Evolutionary conservation across 1,139 yeast genomes (phyloP).

Genomic region (Schwanniomyces etchellsii): DNA sequence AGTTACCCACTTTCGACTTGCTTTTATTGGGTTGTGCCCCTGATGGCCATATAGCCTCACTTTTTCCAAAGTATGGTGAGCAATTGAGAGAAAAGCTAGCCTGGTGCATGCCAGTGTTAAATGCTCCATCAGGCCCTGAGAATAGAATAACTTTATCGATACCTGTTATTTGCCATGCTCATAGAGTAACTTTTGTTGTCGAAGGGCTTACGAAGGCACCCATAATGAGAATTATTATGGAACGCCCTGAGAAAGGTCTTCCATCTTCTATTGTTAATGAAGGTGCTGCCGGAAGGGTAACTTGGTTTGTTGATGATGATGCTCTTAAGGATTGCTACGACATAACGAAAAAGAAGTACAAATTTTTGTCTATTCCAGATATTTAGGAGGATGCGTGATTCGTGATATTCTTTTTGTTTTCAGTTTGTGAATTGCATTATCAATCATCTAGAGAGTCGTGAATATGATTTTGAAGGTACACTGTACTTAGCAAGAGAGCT

Average conservation of each 20-base stretch:
- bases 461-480: too few relatives aligned
- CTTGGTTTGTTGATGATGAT: slow-evolving; percentile 97
- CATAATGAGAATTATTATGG: slow-evolving; percentile 87
- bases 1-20: slow-evolving; percentile 89
- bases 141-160: slow-evolving; percentile 87
- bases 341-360: slow-evolving; percentile 71
- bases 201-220: slow-evolving; percentile 97
- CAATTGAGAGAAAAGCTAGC: slow-evolving; percentile 86
- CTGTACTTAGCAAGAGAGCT: too few relatives aligned
- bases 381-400: slow-evolving; percentile 4
- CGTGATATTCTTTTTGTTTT: neutral
- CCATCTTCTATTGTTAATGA: slow-evolving; percentile 94
- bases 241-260: slow-evolving; percentile 93
- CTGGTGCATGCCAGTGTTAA: slow-evolving; percentile 92
- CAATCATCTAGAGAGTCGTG: too few relatives aligned
- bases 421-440: neutral
- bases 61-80: slow-evolving; percentile 86
- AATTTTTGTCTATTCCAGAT: slow-evolving; percentile 37
- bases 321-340: slow-evolving; percentile 80
- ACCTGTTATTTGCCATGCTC: slow-evolving; percentile 94
- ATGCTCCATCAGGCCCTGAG: slow-evolving; percentile 88
- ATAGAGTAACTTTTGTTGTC: slow-evolving; percentile 87
- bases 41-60: slow-evolving; percentile 94
- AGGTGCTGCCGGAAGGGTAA: slow-evolving; percentile 92
- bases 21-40: slow-evolving; percentile 95